These are phyloP conservation scores for Plasmodium blacklocki DNA, from an alignment of 169 alveolate genomes.

Conservation along the genomic window DNA sequence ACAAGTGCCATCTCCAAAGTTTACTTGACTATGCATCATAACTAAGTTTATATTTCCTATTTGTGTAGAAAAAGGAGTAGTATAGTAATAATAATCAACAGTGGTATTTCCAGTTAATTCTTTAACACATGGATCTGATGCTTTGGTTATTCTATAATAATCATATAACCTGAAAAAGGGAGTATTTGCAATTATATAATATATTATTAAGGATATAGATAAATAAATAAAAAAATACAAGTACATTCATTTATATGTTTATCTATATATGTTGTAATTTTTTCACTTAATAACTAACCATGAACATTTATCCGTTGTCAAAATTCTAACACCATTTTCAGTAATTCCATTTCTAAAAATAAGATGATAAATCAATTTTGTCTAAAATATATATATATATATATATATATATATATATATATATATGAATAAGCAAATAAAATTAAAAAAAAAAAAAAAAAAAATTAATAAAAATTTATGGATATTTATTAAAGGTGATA, in stretches of 20 bases:
- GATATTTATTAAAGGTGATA: not conserved
- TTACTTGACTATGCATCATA: conserved; percentile 85
- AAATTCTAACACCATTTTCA: conserved; percentile 81
- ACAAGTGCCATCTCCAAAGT: conserved; percentile 80
- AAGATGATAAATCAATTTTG: not conserved
- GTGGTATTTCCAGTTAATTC: conserved; percentile 77
- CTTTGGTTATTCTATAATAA: conserved; percentile 77
- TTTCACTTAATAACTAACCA: conserved; percentile 70
- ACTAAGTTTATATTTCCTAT: conserved; percentile 79
- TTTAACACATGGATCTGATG: conserved; percentile 49
- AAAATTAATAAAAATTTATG: conserved; percentile 4
- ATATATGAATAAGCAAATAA: not conserved
- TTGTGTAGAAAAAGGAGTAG: conserved; percentile 79
- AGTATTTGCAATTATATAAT: not conserved
- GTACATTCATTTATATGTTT: conserved; percentile 3
- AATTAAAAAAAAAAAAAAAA: not conserved
- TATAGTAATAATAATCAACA: conserved; percentile 80
- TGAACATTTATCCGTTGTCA: conserved; percentile 79
- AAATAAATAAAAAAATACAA: not conserved
- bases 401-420: not conserved
- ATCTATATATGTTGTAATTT: not conserved
- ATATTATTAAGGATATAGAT: not conserved
- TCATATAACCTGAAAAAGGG: conserved; percentile 78
- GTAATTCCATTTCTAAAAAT: conserved; percentile 80
- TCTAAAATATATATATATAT: not conserved